Percentiles rank a stretch among this genome's conserved stretches.
Evolutionary conservation across 805 yeast genomes (phyloP).

Genomic region (Wilhelminamyces savonicus): DNA sequence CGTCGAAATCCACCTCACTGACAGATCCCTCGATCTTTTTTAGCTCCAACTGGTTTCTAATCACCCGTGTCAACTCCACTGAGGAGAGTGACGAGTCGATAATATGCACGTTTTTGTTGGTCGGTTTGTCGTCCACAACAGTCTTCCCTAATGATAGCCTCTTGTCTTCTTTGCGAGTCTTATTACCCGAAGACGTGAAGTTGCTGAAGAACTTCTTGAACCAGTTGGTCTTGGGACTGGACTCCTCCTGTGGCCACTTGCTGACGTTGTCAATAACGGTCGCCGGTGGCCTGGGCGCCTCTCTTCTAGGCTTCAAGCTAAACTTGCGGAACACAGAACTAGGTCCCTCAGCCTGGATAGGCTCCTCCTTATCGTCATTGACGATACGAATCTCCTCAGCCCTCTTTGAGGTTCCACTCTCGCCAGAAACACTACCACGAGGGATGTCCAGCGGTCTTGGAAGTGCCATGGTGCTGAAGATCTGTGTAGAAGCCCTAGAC

Average conservation of each 20-base stretch:
- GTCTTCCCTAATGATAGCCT: too few relatives aligned
- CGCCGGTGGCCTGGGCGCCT: slow-evolving; percentile 33
- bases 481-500: slow-evolving; percentile 23
- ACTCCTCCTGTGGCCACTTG: background rate
- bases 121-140: too few relatives aligned
- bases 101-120: slow-evolving; percentile 20
- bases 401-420: too few relatives aligned
- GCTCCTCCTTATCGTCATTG: background rate
- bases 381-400: too few relatives aligned
- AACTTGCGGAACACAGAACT: slow-evolving; percentile 13
- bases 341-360: background rate
- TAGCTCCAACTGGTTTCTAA: slow-evolving; percentile 37
- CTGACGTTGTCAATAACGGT: background rate
- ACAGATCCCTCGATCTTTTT: slow-evolving; percentile 47
- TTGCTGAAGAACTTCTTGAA: slow-evolving; percentile 31
- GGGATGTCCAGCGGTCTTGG: background rate
- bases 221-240: slow-evolving; percentile 23
- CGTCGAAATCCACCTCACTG: slow-evolving; percentile 34
- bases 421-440: too few relatives aligned
- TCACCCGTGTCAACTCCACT: slow-evolving; percentile 23
- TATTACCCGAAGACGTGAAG: too few relatives aligned
- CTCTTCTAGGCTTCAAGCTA: slow-evolving; percentile 32
- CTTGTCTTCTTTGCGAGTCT: too few relatives aligned
- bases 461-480: slow-evolving; percentile 21
- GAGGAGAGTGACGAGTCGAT: slow-evolving; percentile 28